Percentiles rank a stretch among this genome's conserved stretches.
Evolutionary conservation across 2,329 filamentous ascomycete genomes (phyloP).

Genomic region (Exophiala viscosa): DNA sequence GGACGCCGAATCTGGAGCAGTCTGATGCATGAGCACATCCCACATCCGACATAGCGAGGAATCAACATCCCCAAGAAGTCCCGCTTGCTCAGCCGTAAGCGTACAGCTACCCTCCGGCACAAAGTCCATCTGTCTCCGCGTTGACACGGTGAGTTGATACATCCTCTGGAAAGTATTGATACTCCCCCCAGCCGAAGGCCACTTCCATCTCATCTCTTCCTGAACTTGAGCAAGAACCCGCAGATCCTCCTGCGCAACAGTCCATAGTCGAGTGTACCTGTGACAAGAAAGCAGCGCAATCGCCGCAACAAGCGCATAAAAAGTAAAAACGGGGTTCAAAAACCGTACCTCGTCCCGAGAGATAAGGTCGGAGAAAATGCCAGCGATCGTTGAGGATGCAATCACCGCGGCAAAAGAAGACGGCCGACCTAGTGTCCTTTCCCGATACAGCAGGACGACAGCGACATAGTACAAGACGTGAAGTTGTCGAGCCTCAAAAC

Average conservation of each 20-base stretch:
- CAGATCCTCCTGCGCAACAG: conserved; percentile 6
- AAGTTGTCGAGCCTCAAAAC: conserved; percentile 38
- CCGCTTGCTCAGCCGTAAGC: conserved; percentile 1
- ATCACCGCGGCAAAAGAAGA: conserved; percentile 36
- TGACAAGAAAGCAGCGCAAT: conserved; percentile 7
- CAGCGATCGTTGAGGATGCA: conserved; percentile 41
- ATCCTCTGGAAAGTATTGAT: conserved; percentile 3
- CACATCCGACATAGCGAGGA: conserved; percentile 5
- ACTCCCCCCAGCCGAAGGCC: conserved; percentile 6
- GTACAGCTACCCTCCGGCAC: background rate
- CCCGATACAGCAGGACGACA: conserved; percentile 32
- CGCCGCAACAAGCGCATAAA: conserved; percentile 4
- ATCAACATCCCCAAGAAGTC: conserved; percentile 3
- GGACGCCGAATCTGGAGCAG: background rate
- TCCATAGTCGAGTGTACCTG: background rate
- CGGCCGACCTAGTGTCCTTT: background rate
- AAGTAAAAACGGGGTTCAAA: conserved; percentile 2
- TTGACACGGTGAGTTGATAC: conserved; percentile 1
- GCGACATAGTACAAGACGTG: conserved; percentile 38
- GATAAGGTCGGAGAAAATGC: conserved; percentile 42
- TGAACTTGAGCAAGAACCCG: conserved; percentile 2
- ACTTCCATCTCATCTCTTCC: conserved; percentile 6
- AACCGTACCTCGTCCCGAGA: conserved; percentile 34
- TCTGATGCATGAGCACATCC: too few relatives aligned
- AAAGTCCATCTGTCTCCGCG: background rate